Evolutionary conservation across 148 eudicot species (phyloP).

Genomic region (Arbutus unedo): DNA sequence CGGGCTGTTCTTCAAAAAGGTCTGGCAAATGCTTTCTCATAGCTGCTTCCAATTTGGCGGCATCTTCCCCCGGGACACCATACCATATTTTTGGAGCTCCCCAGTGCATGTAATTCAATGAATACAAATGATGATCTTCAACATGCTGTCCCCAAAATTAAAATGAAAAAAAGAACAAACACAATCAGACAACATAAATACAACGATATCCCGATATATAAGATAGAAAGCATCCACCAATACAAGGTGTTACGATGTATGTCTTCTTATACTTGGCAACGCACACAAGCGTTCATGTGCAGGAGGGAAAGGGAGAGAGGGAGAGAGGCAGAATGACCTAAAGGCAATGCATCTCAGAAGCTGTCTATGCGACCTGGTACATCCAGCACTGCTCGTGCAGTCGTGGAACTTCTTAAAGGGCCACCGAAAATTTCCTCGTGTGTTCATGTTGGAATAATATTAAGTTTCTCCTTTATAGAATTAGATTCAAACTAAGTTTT

Average conservation of each 20-base stretch:
- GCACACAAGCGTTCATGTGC: neutral
- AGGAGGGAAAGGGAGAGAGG: neutral
- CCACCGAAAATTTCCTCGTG: neutral
- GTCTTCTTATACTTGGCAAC: neutral
- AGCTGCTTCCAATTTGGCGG: conserved; percentile 73
- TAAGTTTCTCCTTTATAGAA: neutral
- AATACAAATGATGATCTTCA: conserved; percentile 94
- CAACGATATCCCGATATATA: neutral
- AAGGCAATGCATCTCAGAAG: neutral
- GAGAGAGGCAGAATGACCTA: neutral
- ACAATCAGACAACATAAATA: conserved; percentile 6
- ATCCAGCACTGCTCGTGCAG: neutral
- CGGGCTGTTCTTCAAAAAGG: conserved; percentile 94
- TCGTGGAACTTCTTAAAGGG: neutral
- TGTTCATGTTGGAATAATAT: neutral
- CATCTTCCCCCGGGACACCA: conserved; percentile 86
- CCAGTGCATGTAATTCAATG: conserved; percentile 93
- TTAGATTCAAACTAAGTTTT: neutral
- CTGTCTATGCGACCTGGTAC: neutral
- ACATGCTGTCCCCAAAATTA: conserved; percentile 63
- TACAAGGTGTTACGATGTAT: neutral
- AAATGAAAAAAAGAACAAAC: conserved; percentile 16
- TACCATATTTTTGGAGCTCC: conserved; percentile 99
- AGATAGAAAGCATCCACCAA: neutral
- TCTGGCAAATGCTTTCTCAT: conserved; percentile 91